These are phyloP conservation scores for Nidularia pulvinata DNA, from an alignment of 768 basidiomycete genomes.

Conservation along the genomic window DNA sequence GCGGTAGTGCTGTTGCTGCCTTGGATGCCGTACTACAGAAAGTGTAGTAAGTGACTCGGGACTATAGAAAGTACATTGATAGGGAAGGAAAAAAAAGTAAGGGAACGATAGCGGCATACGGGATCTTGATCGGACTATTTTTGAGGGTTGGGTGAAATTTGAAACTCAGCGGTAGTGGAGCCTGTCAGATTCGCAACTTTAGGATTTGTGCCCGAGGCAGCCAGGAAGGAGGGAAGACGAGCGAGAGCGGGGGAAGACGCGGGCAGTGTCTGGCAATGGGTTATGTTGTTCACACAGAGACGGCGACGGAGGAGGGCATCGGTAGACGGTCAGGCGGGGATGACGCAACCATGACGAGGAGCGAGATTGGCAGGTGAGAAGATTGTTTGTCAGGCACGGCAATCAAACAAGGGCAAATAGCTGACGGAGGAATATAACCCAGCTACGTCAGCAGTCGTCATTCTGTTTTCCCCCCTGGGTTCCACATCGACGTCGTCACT, in stretches of 20 bases:
- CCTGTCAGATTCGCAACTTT: too few relatives aligned
- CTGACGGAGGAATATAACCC: slow-evolving; percentile 35
- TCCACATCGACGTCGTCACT: slow-evolving; percentile 24
- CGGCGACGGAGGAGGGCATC: background rate
- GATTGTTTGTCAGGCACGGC: background rate
- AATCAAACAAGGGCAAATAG: slow-evolving; percentile 40
- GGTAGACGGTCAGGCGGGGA: slow-evolving; percentile 1
- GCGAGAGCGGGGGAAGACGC: background rate
- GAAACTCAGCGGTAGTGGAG: background rate
- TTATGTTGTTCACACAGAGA: background rate
- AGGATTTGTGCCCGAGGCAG: too few relatives aligned
- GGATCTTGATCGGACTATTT: background rate
- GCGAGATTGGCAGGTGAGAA: slow-evolving; percentile 6
- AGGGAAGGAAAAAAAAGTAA: too few relatives aligned
- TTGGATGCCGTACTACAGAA: too few relatives aligned
- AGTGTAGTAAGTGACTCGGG: too few relatives aligned
- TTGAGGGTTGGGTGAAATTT: background rate
- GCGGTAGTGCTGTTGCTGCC: background rate
- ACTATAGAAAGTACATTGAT: too few relatives aligned
- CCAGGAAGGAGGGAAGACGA: background rate
- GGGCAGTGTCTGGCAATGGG: background rate
- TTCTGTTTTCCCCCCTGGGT: slow-evolving; percentile 29
- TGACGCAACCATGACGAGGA: slow-evolving; percentile 21
- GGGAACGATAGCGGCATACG: background rate
- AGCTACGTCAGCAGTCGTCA: slow-evolving; percentile 54